Percentiles rank a stretch among this genome's conserved stretches.
Evolutionary conservation across 2,329 filamentous ascomycete species (phyloP).

Genomic region (Drechslerella stenobrocha): DNA sequence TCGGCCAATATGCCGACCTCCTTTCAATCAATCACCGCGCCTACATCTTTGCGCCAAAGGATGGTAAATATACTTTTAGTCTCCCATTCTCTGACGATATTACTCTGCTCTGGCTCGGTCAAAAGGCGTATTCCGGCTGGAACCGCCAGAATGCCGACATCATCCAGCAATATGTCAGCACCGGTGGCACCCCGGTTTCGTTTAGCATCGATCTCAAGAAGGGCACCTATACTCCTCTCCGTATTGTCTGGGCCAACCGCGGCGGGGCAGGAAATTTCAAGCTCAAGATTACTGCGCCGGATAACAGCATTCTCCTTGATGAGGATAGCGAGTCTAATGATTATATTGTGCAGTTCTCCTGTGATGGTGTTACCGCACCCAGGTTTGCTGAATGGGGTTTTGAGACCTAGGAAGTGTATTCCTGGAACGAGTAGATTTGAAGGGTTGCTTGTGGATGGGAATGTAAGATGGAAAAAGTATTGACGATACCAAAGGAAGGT

Average conservation of each 20-base stretch:
- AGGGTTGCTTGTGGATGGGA: too few species aligned
- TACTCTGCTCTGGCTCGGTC: slow-evolving; percentile 51
- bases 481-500: too few species aligned
- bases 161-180: slow-evolving; percentile 17
- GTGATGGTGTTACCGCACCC: slow-evolving; percentile 10
- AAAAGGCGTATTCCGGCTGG: slow-evolving; percentile 50
- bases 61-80: slow-evolving; percentile 52
- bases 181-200: slow-evolving; percentile 5
- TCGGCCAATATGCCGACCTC: slow-evolving; percentile 26
- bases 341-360: slow-evolving; percentile 26
- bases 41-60: slow-evolving; percentile 47
- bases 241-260: slow-evolving; percentile 29
- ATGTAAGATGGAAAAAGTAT: too few species aligned
- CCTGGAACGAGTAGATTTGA: not conserved
- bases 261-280: slow-evolving; percentile 26
- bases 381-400: slow-evolving; percentile 24
- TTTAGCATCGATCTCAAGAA: slow-evolving; percentile 21
- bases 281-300: slow-evolving; percentile 24
- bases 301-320: slow-evolving; percentile 11
- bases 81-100: slow-evolving; percentile 51
- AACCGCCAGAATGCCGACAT: slow-evolving; percentile 47
- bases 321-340: slow-evolving; percentile 20
- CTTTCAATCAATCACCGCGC: slow-evolving; percentile 49
- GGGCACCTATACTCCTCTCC: slow-evolving; percentile 25
- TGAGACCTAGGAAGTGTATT: slow-evolving; percentile 9